Conservation (phyloP, 441 rosid genomes). For the Syzygium malaccense region DNA sequence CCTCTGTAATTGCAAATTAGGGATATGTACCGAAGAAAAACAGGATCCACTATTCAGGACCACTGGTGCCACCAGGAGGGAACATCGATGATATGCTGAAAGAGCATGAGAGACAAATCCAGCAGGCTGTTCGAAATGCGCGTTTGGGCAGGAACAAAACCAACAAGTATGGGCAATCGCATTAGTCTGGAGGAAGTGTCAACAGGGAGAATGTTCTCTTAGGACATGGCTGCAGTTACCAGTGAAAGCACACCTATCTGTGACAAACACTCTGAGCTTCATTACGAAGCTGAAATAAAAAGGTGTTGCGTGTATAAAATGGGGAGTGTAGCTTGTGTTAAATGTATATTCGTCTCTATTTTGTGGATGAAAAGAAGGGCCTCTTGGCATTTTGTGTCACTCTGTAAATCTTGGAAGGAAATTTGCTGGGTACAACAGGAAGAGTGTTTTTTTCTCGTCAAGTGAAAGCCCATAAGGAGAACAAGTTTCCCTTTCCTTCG, state of each 20-base stretch:
- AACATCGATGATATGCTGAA: constrained; percentile 77
- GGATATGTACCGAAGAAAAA: constrained; percentile 54
- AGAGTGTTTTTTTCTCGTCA: background rate
- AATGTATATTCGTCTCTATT: background rate
- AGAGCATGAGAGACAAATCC: constrained; percentile 95
- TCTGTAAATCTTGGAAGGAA: background rate
- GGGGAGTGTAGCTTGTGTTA: background rate
- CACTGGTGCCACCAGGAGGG: constrained; percentile 85
- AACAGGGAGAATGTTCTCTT: background rate
- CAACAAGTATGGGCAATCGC: constrained; percentile 17
- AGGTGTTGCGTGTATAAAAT: background rate
- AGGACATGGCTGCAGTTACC: background rate
- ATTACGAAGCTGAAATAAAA: background rate
- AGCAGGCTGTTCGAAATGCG: constrained; percentile 82
- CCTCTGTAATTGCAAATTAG: constrained; percentile 29
- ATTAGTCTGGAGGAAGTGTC: constrained; percentile 9
- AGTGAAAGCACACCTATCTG: background rate
- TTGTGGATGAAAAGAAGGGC: background rate
- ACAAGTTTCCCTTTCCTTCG: background rate
- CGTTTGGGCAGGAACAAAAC: constrained; percentile 55
- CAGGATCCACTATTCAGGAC: constrained; percentile 86
- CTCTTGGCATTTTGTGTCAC: background rate
- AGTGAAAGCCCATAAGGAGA: background rate
- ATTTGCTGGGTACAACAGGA: constrained; percentile 1
- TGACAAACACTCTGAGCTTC: background rate